These are phyloP conservation scores for Teratosphaeria destructans DNA, from an alignment of 2,329 filamentous ascomycete species.

Conservation along the genomic window DNA sequence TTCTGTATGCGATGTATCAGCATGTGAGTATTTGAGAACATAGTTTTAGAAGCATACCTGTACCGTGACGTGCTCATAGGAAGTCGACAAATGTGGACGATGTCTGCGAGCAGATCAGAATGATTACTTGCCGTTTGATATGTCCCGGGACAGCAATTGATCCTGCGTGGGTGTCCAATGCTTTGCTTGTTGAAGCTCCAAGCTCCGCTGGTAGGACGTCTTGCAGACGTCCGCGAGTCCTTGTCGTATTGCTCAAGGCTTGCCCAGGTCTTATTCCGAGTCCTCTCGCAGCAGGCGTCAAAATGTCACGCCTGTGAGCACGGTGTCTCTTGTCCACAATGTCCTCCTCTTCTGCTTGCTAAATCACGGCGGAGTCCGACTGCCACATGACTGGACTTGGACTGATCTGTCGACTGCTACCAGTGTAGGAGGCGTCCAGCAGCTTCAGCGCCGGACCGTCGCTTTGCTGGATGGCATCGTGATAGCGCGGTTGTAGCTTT, in stretches of 20 bases:
- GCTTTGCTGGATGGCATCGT: slow-evolving; percentile 68
- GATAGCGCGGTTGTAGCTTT: slow-evolving; percentile 54
- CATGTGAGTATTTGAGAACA: background rate
- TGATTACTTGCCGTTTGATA: slow-evolving; percentile 21
- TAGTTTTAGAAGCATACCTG: background rate
- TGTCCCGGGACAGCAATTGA: slow-evolving; percentile 3
- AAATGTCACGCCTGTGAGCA: slow-evolving; percentile 45
- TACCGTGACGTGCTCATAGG: background rate
- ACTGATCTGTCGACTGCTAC: slow-evolving; percentile 50
- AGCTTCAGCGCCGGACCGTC: slow-evolving; percentile 54
- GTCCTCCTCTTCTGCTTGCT: slow-evolving; percentile 7
- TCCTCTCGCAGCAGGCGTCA: background rate
- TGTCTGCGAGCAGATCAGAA: slow-evolving; percentile 1
- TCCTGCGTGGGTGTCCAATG: slow-evolving; percentile 54
- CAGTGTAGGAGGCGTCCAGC: slow-evolving; percentile 56
- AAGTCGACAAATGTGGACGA: background rate
- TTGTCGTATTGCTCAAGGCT: background rate
- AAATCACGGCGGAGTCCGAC: slow-evolving; percentile 28
- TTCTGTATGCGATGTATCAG: background rate
- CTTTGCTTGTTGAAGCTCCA: slow-evolving; percentile 58
- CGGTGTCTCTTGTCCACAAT: slow-evolving; percentile 50
- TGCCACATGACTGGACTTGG: slow-evolving; percentile 53
- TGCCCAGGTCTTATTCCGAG: slow-evolving; percentile 9
- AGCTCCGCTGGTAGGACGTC: slow-evolving; percentile 53
- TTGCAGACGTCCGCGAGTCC: slow-evolving; percentile 49